These are phyloP conservation scores for Pichia phayaonensis DNA, from an alignment of 805 yeast species.

Conservation along the genomic window DNA sequence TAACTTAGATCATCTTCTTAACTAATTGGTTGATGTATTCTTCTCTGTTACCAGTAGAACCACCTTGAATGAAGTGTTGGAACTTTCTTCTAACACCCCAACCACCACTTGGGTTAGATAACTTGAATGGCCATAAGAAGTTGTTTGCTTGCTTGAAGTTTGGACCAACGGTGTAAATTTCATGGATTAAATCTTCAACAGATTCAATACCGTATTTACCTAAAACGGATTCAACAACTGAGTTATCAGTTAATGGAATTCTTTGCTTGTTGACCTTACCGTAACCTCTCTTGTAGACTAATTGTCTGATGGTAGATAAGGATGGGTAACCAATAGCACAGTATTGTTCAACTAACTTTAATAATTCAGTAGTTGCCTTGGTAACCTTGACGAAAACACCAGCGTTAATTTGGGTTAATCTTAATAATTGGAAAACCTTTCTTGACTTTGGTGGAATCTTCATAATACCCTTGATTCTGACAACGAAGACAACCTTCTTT, in stretches of 20 bases:
- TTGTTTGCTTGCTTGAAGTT: conserved; percentile 98
- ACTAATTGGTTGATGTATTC: conserved; percentile 90
- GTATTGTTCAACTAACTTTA: conserved; percentile 93
- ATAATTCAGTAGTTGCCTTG: conserved; percentile 90
- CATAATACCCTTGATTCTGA: conserved; percentile 99
- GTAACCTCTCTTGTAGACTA: conserved; percentile 95
- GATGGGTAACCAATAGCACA: conserved; percentile 97
- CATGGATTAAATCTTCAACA: conserved; percentile 92
- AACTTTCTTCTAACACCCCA: conserved; percentile 96
- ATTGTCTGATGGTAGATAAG: conserved; percentile 83
- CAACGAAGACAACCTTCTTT: conserved; percentile 88
- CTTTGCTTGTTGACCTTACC: conserved; percentile 97
- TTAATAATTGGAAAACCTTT: conserved; percentile 91
- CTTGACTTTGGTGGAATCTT: conserved; percentile 99
- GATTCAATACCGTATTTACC: conserved; percentile 92
- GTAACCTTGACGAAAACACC: conserved; percentile 93
- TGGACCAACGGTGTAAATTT: conserved; percentile 93
- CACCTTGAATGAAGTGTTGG: conserved; percentile 96
- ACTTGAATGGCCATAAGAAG: conserved; percentile 97
- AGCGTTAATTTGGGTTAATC: conserved; percentile 89
- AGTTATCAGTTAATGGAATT: conserved; percentile 80
- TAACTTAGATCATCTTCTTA: conserved; percentile 80
- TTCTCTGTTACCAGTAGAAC: conserved; percentile 98
- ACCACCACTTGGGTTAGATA: conserved; percentile 95
- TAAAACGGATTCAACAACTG: conserved; percentile 78